Base-by-base conservation (phyloP, 371 early-diverging fungal genomes). In the Mucor velutinosus region DNA sequence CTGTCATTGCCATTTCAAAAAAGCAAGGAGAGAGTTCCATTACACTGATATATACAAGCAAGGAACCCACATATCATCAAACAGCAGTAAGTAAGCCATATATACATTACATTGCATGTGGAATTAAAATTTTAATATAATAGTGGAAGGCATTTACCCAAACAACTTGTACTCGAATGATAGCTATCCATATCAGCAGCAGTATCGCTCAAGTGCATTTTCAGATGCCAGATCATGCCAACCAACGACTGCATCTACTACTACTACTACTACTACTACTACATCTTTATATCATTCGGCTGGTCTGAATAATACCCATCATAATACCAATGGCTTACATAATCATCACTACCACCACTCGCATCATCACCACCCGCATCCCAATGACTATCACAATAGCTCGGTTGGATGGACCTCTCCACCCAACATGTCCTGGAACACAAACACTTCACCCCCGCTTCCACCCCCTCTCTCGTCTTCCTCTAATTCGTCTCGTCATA, bases 131-230 rank as follows among this genome's bases (percentile, higher is more conserved):
- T 37, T 55, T 35, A 51, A 51, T 51, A 51, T 51, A 51, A 58
- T 7, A 41, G 76, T 80, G 81, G 81, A 80, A 70, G 75, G 78
- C 64, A 74, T 77, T 21, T 78, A 78, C 60, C 78, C 73, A 58
- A 75, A 69, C 33, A 75, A 61, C 43, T 39, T 80, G 29, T 80
- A 76, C 32, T 69, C 80, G 35, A 32, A 75, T n/a, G 61, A 66
- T 53, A 51, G 71, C 11, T 66, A 75, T 35, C 62, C 65, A 37
- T 70, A 73, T 55, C 57, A 63, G 37, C 63, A 45, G 14, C 66
- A 53, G 45, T 78, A 76, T 61, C 73, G 78, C 17, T 63, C 69
- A 37, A 79, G 75, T 67, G 77, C 74, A 19, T 73, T 76, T 60
- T 76, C 76, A 25, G 73, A 73, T 43, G 63, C 73, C 60, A 64